Percentiles rank a stretch among this genome's conserved stretches.
Evolutionary conservation across 225 moss, liverwort and hornwort species (phyloP).

Genomic region (Physcomitrellopsis africana): DNA sequence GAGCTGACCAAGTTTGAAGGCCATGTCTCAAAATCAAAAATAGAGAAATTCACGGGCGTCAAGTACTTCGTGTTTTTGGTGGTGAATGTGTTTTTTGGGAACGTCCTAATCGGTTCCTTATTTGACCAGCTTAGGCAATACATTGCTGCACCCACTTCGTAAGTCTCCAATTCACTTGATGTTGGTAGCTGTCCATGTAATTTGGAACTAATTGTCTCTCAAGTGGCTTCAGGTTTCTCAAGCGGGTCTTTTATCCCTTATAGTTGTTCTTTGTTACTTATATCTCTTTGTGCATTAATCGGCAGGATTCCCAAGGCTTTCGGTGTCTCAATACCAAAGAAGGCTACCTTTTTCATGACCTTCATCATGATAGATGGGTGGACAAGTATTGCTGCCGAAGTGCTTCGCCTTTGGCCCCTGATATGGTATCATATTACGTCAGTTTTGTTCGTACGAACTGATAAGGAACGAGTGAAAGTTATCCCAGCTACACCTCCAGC

Average conservation of each 20-base stretch:
- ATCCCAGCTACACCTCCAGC: constrained; percentile 61
- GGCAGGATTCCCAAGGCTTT: constrained; percentile 78
- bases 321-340: constrained; percentile 64
- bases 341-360: constrained; percentile 86
- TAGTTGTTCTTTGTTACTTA: neutral
- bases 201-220: neutral
- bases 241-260: neutral
- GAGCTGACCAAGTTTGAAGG: constrained; percentile 77
- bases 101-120: constrained; percentile 73
- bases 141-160: constrained; percentile 63
- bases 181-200: neutral
- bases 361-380: constrained; percentile 85
- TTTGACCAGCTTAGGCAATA: constrained; percentile 76
- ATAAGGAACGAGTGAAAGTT: constrained; percentile 66
- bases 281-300: neutral
- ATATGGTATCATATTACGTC: constrained; percentile 61
- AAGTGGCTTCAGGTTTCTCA: neutral
- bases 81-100: constrained; percentile 89
- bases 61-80: constrained; percentile 80
- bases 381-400: constrained; percentile 70
- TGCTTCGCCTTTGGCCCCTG: constrained; percentile 66
- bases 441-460: constrained; percentile 61
- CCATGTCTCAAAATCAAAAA: constrained; percentile 76
- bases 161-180: constrained; percentile 27
- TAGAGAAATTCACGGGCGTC: constrained; percentile 62